Conservation (phyloP, 331 rosid species). For the Rhamnella rubrinervis region DNA sequence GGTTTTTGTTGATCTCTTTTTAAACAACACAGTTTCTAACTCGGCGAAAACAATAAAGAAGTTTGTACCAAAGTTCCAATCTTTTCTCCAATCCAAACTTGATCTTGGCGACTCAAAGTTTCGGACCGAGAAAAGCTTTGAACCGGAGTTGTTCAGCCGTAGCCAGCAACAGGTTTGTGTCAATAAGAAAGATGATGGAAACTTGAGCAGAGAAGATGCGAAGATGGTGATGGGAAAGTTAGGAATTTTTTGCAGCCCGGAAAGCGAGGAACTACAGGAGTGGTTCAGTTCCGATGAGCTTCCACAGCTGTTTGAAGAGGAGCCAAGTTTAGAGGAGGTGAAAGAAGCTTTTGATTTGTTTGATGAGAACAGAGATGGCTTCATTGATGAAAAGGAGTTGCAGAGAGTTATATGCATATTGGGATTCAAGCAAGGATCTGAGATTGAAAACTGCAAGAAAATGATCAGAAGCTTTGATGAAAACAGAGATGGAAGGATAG, state of each 20-base stretch:
- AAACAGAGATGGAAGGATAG: constrained; percentile 70
- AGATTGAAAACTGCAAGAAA: constrained; percentile 49
- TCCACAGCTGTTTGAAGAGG: constrained; percentile 67
- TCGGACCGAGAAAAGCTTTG: constrained; percentile 17
- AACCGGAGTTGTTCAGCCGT: constrained; percentile 13
- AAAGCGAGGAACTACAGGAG: constrained; percentile 45
- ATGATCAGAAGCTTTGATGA: constrained; percentile 63
- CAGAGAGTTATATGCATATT: constrained; percentile 61
- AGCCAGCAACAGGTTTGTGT: constrained; percentile 10
- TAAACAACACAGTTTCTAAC: constrained; percentile 1
- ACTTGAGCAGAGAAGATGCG: constrained; percentile 47
- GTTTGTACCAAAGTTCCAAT: constrained; percentile 23
- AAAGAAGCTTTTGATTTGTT: constrained; percentile 82
- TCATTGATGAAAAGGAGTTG: constrained; percentile 68
- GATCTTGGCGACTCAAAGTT: constrained; percentile 17
- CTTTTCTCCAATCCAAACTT: constrained; percentile 21
- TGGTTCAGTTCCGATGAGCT: constrained; percentile 37
- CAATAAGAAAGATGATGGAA: constrained; percentile 26
- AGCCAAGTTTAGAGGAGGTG: constrained; percentile 74
- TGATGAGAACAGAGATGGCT: constrained; percentile 77
- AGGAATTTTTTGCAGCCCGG: constrained; percentile 54
- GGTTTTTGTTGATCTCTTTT: constrained; percentile 13
- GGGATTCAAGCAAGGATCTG: constrained; percentile 59
- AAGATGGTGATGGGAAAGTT: constrained; percentile 55
- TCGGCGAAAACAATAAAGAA: not conserved